phyloP scores from a whole-genome alignment of 1,139 yeast species.

The Sugiyamaella pinicola region DNA sequence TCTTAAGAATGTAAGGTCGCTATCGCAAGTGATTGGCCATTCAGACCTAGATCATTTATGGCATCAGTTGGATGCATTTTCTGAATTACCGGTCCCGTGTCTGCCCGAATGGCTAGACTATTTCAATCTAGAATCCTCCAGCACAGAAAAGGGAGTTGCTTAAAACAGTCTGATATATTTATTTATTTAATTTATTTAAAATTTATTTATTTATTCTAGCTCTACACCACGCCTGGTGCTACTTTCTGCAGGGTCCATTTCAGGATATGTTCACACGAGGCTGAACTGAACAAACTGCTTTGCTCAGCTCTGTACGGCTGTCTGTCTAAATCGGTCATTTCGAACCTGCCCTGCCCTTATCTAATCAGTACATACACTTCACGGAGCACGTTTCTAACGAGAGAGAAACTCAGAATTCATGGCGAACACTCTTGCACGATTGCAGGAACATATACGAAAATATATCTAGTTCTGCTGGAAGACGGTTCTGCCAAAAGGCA shows the following conservation, averaged over 20 bases:
- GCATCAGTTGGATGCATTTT: slow-evolving; percentile 15
- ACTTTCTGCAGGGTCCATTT: too few species aligned
- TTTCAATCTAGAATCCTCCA: slow-evolving; percentile 18
- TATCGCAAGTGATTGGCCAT: slow-evolving; percentile 20
- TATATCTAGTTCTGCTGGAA: too few species aligned
- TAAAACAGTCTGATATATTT: not conserved
- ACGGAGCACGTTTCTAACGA: not conserved
- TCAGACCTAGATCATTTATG: slow-evolving; percentile 19
- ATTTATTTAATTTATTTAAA: not conserved
- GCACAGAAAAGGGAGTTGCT: slow-evolving; percentile 15
- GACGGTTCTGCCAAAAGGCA: too few species aligned
- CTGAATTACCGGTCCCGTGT: slow-evolving; percentile 18
- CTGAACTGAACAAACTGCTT: too few species aligned
- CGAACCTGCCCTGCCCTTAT: slow-evolving; percentile 4
- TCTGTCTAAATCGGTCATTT: not conserved
- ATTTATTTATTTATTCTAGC: slow-evolving; percentile 8
- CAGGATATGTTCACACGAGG: too few species aligned
- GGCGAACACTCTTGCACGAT: too few species aligned
- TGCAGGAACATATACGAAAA: too few species aligned
- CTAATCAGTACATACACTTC: not conserved
- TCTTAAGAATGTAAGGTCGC: slow-evolving; percentile 14
- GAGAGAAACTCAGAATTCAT: too few species aligned
- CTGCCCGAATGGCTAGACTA: slow-evolving; percentile 21
- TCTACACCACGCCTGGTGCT: too few species aligned
- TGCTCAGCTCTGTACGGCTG: not conserved